A percentile compares a stretch with the other conserved stretches of the same genome.
phyloP scores from a whole-genome alignment of 352 stramenopile genomes.

The Pythium monospermum region DNA sequence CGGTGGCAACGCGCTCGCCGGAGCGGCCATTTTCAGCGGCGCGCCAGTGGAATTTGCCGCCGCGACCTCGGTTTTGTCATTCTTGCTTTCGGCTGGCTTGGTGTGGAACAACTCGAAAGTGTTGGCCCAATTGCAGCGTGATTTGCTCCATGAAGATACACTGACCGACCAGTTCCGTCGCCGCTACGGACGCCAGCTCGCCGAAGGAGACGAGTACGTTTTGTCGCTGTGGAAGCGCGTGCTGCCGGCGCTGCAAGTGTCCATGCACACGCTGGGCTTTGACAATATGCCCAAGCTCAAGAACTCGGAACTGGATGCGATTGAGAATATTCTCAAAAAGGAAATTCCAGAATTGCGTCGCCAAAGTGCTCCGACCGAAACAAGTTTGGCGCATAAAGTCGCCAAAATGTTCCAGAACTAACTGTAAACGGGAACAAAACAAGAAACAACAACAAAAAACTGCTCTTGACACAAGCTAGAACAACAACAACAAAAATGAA shows the following conservation, averaged over 20 bases:
- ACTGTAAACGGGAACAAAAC: background rate
- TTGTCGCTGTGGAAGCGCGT: constrained; percentile 92
- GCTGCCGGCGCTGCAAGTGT: constrained; percentile 74
- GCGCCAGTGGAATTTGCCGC: constrained; percentile 80
- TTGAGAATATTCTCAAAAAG: constrained; percentile 87
- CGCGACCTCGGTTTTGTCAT: constrained; percentile 68
- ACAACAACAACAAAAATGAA: background rate
- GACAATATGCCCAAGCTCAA: constrained; percentile 85
- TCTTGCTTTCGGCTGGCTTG: constrained; percentile 79
- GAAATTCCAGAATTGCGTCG: constrained; percentile 88
- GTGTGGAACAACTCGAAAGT: constrained; percentile 88
- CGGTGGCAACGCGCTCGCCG: constrained; percentile 70
- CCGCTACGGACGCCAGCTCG: constrained; percentile 93
- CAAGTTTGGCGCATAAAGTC: constrained; percentile 81
- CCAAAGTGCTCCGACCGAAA: constrained; percentile 74
- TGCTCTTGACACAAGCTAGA: background rate
- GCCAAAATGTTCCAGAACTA: constrained; percentile 72
- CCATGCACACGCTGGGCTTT: constrained; percentile 83
- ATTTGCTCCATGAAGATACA: constrained; percentile 83
- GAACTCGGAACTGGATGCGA: constrained; percentile 64
- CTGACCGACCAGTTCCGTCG: constrained; percentile 91
- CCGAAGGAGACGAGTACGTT: constrained; percentile 97
- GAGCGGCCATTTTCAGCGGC: constrained; percentile 69
- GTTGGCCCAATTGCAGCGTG: constrained; percentile 80
- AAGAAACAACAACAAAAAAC: background rate